Percentiles rank a stretch among this genome's conserved stretches.
Conservation (phyloP, 2,329 filamentous ascomycete species). For the Myriosclerotinia curreyana region DNA sequence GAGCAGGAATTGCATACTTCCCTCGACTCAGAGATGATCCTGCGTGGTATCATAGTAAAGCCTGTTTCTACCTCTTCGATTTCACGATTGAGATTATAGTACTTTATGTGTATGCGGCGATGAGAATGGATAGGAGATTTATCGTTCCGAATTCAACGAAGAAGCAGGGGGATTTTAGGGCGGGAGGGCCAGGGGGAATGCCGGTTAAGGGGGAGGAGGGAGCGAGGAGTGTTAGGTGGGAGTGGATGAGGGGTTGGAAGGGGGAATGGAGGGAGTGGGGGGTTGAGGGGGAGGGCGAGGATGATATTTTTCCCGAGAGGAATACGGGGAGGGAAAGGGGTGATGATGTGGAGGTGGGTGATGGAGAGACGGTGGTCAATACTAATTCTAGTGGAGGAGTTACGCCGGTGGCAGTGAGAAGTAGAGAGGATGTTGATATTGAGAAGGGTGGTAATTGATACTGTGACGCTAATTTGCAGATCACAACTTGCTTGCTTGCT, state of each 20-base stretch:
- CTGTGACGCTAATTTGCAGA: neutral
- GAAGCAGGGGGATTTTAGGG: slow-evolving; percentile 48
- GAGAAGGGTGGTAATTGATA: neutral
- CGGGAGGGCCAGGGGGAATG: neutral
- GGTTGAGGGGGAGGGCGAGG: slow-evolving; percentile 7
- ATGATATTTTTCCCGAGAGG: neutral
- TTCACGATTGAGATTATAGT: slow-evolving; percentile 72
- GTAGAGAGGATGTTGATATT: neutral
- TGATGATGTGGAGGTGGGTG: no score
- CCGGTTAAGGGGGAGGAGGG: neutral
- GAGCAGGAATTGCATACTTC: slow-evolving; percentile 58
- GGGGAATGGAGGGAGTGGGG: slow-evolving; percentile 15
- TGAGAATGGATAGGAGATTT: slow-evolving; percentile 72
- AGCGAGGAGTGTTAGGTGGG: neutral
- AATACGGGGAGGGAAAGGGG: neutral
- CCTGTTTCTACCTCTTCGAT: slow-evolving; percentile 75
- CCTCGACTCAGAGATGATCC: slow-evolving; percentile 18
- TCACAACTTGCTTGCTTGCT: neutral
- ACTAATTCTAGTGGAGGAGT: slow-evolving; percentile 3
- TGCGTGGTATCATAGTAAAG: slow-evolving; percentile 51
- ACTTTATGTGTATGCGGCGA: slow-evolving; percentile 62
- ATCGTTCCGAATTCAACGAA: slow-evolving; percentile 67
- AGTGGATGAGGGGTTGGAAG: slow-evolving; percentile 16
- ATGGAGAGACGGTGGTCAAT: neutral
- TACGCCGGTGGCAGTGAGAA: neutral